Conservation (phyloP, 352 stramenopile species). For the Phytophthora pistaciae region DNA sequence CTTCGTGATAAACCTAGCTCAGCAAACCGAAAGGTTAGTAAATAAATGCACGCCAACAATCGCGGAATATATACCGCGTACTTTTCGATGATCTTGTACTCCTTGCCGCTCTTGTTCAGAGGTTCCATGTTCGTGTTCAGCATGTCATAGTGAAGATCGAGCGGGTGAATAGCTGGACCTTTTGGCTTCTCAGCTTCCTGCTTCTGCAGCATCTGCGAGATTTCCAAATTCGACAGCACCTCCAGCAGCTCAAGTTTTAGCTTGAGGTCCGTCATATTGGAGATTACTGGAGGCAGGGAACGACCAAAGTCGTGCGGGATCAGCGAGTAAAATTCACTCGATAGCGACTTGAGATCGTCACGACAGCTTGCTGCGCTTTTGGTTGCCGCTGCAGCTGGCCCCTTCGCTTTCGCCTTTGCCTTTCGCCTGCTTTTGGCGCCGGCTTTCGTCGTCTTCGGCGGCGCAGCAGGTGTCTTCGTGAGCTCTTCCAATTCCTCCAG, state of each 20-base stretch:
- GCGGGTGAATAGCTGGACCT: constrained; percentile 40
- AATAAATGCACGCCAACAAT: background rate
- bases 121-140: constrained; percentile 60
- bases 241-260: constrained; percentile 70
- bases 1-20: constrained; percentile 57
- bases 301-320: constrained; percentile 80
- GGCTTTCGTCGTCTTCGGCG: constrained; percentile 25
- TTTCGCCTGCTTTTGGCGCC: constrained; percentile 31
- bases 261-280: constrained; percentile 62
- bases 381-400: constrained; percentile 21
- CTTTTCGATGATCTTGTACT: constrained; percentile 68
- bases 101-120: constrained; percentile 40
- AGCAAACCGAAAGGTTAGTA: constrained; percentile 4
- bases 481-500: constrained; percentile 55
- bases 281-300: constrained; percentile 57
- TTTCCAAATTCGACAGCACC: constrained; percentile 68
- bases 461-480: constrained; percentile 21
- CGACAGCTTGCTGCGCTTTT: constrained; percentile 37
- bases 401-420: constrained; percentile 35
- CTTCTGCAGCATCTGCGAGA: constrained; percentile 62
- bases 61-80: constrained; percentile 9
- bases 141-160: constrained; percentile 64
- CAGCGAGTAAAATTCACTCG: constrained; percentile 75
- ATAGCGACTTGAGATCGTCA: constrained; percentile 55
- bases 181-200: constrained; percentile 37